A percentile compares a stretch with the other conserved stretches of the same genome.
Evolutionary conservation across 2,329 filamentous ascomycete genomes (phyloP).

Genomic region (Apiospora rasikravindrae): DNA sequence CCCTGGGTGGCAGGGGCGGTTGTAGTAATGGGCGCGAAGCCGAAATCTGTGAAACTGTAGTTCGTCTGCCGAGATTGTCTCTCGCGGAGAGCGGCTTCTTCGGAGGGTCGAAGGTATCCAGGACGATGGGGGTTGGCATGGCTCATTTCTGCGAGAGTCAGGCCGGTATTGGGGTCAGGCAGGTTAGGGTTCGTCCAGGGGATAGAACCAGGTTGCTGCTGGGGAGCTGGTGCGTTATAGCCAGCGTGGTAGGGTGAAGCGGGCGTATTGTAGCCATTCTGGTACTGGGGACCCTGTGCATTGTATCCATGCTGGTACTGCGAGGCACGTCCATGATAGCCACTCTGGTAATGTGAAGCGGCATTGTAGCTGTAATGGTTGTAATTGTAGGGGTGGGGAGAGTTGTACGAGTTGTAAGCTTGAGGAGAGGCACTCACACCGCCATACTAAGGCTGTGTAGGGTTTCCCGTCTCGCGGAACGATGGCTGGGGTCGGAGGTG

Average conservation of each 20-base stretch:
- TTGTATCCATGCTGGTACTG: too few species aligned
- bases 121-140: not conserved
- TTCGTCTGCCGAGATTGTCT: not conserved
- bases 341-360: too few species aligned
- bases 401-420: too few species aligned
- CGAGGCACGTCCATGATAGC: too few species aligned
- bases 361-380: too few species aligned
- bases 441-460: not conserved
- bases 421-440: not conserved
- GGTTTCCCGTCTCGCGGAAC: not conserved
- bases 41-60: not conserved
- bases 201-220: not conserved
- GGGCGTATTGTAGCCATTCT: too few species aligned
- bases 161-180: not conserved
- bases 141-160: not conserved
- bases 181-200: not conserved
- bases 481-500: too few species aligned
- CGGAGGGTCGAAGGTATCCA: not conserved
- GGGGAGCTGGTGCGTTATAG: not conserved
- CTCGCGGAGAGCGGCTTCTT: not conserved
- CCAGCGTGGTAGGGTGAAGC: not conserved
- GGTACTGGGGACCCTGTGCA: too few species aligned
- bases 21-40: not conserved
- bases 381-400: too few species aligned
- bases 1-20: not conserved